Percentiles rank a stretch among this genome's conserved stretches.
Evolutionary conservation across 2,329 filamentous ascomycete genomes (phyloP).

Genomic region (Cladosporium sp.): DNA sequence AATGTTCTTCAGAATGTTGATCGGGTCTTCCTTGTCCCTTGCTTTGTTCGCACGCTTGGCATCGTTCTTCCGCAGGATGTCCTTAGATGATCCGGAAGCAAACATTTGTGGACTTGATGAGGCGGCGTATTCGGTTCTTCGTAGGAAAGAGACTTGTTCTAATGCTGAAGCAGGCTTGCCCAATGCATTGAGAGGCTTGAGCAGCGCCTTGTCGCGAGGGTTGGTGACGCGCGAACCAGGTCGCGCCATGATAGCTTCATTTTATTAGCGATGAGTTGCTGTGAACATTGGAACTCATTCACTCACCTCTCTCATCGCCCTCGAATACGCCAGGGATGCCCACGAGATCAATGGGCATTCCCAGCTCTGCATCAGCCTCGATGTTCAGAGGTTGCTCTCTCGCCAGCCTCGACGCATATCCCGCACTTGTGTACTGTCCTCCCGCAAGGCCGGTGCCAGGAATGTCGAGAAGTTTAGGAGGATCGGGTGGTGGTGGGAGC

Average conservation of each 20-base stretch:
- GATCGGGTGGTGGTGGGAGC: conserved; percentile 88
- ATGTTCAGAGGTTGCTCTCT: conserved; percentile 94
- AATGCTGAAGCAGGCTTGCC: conserved; percentile 79
- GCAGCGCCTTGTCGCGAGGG: conserved; percentile 78
- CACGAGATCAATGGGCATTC: conserved; percentile 94
- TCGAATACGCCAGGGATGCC: conserved; percentile 94
- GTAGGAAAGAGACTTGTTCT: conserved; percentile 85
- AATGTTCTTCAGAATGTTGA: conserved; percentile 62
- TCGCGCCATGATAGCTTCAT: conserved; percentile 61
- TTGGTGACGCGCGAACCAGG: conserved; percentile 71
- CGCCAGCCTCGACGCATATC: conserved; percentile 84
- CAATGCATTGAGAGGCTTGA: conserved; percentile 79
- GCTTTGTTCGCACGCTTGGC: conserved; percentile 38
- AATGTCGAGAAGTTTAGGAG: conserved; percentile 95
- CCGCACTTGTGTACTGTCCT: conserved; percentile 85
- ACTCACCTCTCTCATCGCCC: conserved; percentile 85
- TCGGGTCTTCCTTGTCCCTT: conserved; percentile 57
- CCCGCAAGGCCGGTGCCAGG: conserved; percentile 87
- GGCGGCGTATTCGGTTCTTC: conserved; percentile 93
- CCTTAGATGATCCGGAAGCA: conserved; percentile 58
- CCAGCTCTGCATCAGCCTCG: conserved; percentile 94
- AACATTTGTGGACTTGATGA: conserved; percentile 49
- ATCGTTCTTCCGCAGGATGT: conserved; percentile 49
- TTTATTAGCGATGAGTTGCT: conserved; percentile 22
- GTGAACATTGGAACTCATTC: neutral